Base-by-base conservation (phyloP, 2,329 filamentous ascomycete genomes). In the Coniochaeta hoffmannii region DNA sequence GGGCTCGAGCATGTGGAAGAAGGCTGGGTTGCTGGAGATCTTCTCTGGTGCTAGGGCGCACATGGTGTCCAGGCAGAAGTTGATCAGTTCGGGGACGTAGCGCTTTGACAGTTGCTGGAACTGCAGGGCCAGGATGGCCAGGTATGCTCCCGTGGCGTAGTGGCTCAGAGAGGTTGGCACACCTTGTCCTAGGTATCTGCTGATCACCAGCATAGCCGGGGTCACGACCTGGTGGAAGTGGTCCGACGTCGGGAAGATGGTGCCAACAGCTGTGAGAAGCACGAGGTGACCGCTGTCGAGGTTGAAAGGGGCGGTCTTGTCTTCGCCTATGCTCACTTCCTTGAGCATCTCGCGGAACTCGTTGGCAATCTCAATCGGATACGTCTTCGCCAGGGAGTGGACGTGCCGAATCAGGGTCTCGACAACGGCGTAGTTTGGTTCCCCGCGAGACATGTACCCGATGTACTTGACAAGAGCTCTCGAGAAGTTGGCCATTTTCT, bases 201-300 rank as follows among this genome's bases (percentile, higher is more conserved):
- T 82, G 70, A 97, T 89, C n/a, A 86, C 81, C 5, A 97, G 82
- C 71, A 90, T 88, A 0, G 93, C 88, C 1, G 94, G 94, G 1
- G 94, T 99, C 38, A 90, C 88, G 34, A 97, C 90, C 63, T 94
- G 88, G 65, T 99, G 94, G 71, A 97, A 99, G 71, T 97, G 92
- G 71, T 99, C 94, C 0, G 92, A 97, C 0, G 94, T 96, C 4
- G 94, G 92, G 65, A 96, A 99, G 54, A 95, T 88, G 2, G 85
- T 85, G 38, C 87, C 85, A 57, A 97, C 83, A 0, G 90, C 91
- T 0, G 90, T 92, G 34, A 99, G 74, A n/a, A 96, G 73, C 22
- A 91, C 73, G 19, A 99, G 73, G 64, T 99, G 92, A 17, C 90
- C 89, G 62, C 68, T 80, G 65, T 69, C 80, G 63, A 77, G 83